phyloP scores from a whole-genome alignment of 495 filamentous ascomycete species.

The Poronia punctata region DNA sequence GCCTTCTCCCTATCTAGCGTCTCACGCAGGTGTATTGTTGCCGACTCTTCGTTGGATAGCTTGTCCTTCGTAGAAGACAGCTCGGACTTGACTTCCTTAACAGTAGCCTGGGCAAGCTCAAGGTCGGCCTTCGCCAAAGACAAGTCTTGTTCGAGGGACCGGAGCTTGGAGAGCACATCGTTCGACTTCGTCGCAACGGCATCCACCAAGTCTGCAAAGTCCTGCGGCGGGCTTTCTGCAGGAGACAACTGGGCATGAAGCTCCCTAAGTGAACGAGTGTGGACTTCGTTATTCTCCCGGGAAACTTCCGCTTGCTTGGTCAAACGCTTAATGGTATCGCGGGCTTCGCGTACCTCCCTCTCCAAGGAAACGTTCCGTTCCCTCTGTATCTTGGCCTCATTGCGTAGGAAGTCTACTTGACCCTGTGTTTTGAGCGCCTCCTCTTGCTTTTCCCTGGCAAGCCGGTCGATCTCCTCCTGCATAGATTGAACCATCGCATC shows the following conservation, averaged over 20 bases:
- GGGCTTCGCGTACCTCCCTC: slow-evolving; percentile 43
- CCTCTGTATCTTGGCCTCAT: slow-evolving; percentile 47
- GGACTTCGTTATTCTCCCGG: slow-evolving; percentile 39
- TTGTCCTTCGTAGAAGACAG: slow-evolving; percentile 40
- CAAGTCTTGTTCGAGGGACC: slow-evolving; percentile 36
- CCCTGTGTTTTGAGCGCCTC: slow-evolving; percentile 50
- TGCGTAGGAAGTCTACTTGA: slow-evolving; percentile 48
- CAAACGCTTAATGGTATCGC: slow-evolving; percentile 44
- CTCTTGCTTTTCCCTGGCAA: slow-evolving; percentile 49
- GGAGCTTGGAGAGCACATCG: slow-evolving; percentile 42
- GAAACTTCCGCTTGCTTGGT: slow-evolving; percentile 44
- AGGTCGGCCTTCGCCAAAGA: slow-evolving; percentile 39
- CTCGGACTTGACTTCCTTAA: slow-evolving; percentile 33
- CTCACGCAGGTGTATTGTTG: slow-evolving; percentile 38
- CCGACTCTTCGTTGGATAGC: slow-evolving; percentile 37
- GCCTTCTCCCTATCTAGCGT: slow-evolving; percentile 50
- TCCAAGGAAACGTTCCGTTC: slow-evolving; percentile 49
- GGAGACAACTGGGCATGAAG: slow-evolving; percentile 57
- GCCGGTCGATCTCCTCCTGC: slow-evolving; percentile 59
- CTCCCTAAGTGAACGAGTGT: slow-evolving; percentile 52
- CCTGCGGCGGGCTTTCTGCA: slow-evolving; percentile 47
- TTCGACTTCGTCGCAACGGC: slow-evolving; percentile 55
- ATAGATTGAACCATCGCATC: slow-evolving; percentile 82
- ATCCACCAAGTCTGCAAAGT: slow-evolving; percentile 53
- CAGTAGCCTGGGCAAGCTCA: slow-evolving; percentile 29